These are phyloP conservation scores for Cymbidium sinense DNA, from an alignment of 106 monocot species.

Conservation along the genomic window DNA sequence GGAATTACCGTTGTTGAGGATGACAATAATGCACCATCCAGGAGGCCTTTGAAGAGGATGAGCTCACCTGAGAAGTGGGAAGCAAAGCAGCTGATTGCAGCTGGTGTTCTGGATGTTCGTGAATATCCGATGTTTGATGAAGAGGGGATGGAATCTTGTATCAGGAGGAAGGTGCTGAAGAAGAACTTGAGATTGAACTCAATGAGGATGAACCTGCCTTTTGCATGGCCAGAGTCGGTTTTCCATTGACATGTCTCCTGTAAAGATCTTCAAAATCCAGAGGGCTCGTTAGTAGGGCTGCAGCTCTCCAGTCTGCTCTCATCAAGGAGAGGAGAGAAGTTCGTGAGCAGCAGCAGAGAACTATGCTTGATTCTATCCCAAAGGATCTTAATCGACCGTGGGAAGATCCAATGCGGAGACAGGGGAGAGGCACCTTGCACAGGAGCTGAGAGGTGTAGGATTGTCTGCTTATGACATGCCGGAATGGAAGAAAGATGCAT, in stretches of 20 bases:
- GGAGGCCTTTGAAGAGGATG: conserved; percentile 88
- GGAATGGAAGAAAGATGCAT: conserved; percentile 98
- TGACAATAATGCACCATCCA: conserved; percentile 27
- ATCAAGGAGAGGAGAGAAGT: conserved; percentile 97
- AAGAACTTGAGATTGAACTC: conserved; percentile 88
- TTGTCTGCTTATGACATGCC: conserved; percentile 98
- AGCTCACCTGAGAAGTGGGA: conserved; percentile 98
- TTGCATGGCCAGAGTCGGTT: conserved; percentile 91
- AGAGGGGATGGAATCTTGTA: conserved; percentile 81
- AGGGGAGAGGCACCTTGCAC: conserved; percentile 90
- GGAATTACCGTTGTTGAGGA: conserved; percentile 71
- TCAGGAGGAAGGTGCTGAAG: conserved; percentile 89
- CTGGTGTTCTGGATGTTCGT: conserved; percentile 64
- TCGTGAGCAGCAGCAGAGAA: conserved; percentile 87
- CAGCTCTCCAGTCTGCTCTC: conserved; percentile 87
- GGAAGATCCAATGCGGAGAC: conserved; percentile 99
- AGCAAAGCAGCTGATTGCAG: conserved; percentile 82
- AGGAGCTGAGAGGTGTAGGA: conserved; percentile 90
- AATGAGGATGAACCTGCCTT: conserved; percentile 94
- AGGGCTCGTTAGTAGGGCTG: conserved; percentile 90
- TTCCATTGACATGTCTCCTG: conserved; percentile 93
- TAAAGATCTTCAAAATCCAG: conserved; percentile 98
- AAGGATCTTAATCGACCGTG: conserved; percentile 96
- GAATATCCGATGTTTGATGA: conserved; percentile 86
- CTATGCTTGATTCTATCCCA: conserved; percentile 94